Evolutionary conservation across 257 asterid species (phyloP), one percentile per base, ranked within the genome.

Genomic region (Thymus quinquecostatus): DNA sequence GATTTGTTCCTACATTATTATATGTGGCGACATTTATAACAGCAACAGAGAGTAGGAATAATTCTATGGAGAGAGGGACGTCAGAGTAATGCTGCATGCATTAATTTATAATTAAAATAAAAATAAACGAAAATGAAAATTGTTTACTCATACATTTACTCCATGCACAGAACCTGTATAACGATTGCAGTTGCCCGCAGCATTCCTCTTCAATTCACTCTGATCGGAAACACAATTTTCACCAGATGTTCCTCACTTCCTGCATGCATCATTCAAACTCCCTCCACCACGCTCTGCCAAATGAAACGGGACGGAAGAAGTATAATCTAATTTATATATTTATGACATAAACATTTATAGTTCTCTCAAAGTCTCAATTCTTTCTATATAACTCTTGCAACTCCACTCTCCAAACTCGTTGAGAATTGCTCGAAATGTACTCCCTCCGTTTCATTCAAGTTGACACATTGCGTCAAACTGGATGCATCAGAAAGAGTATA

Each of bases 111-210:
- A 2, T 1, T 34, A 34, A 2, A 34, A 34, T 34, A 34, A 41
- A 55, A 54, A 6, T 1, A 6, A 50, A 29, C 32, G 21, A 21
- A 13, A 41, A 60, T 6, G 47, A 33, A 76, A 32, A 38, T 21
- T 21, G 62, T 56, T 56, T 10, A 56, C 11, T 3, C 21, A 27
- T 0, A 34, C 64, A 64, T 58, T 71, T 38, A 77, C 3, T 65
- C 57, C 77, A 38, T 34, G 48, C 4, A 54, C 71, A 75, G 60
- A 59, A n/a, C 44, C 6, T 62, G 54, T 3, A 21, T 33, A 58
- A 70, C 47, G 2, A 76, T 63, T 62, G 5, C 60, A 58, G 62
- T 1, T 54, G 75, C 76, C 21, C 51, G 8, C 71, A 47, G 8
- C 66, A 30, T 32, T 30, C 33, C 50, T 21, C 48, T 0, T 36